These are phyloP conservation scores for Gilbertella persicaria DNA, from an alignment of 371 early-diverging fungal genomes.

Conservation along the genomic window DNA sequence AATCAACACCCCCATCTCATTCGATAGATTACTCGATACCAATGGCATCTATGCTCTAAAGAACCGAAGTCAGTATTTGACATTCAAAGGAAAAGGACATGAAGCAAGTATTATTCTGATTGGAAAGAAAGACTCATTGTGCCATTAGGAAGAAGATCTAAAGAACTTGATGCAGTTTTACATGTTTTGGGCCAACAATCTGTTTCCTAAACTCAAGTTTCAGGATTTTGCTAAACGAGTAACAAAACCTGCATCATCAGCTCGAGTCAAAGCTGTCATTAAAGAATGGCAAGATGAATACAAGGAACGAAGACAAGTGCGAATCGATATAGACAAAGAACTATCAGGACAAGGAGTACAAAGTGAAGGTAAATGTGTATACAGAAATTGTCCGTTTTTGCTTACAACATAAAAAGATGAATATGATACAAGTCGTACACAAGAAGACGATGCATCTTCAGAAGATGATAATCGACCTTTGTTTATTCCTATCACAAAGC, in stretches of 20 bases:
- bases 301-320: conserved; percentile 15
- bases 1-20: neutral
- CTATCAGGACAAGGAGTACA: conserved; percentile 19
- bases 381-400: neutral
- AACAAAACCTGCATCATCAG: conserved; percentile 37
- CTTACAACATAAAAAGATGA: neutral
- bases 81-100: conserved; percentile 35
- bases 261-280: conserved; percentile 24
- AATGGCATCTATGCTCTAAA: conserved; percentile 33
- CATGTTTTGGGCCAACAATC: conserved; percentile 56
- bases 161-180: conserved; percentile 52
- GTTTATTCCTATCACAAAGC: conserved; percentile 5
- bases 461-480: conserved; percentile 19
- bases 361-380: conserved; percentile 1
- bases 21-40: conserved; percentile 21
- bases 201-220: conserved; percentile 52
- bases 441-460: conserved; percentile 8
- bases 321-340: conserved; percentile 7
- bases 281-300: conserved; percentile 33
- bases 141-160: conserved; percentile 39
- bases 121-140: neutral
- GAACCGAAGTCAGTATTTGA: conserved; percentile 25
- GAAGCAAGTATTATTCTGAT: conserved; percentile 21
- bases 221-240: conserved; percentile 41
- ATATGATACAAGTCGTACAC: neutral